Evolutionary conservation across 805 yeast genomes (phyloP).

Genomic region (Candida gorgasii): DNA sequence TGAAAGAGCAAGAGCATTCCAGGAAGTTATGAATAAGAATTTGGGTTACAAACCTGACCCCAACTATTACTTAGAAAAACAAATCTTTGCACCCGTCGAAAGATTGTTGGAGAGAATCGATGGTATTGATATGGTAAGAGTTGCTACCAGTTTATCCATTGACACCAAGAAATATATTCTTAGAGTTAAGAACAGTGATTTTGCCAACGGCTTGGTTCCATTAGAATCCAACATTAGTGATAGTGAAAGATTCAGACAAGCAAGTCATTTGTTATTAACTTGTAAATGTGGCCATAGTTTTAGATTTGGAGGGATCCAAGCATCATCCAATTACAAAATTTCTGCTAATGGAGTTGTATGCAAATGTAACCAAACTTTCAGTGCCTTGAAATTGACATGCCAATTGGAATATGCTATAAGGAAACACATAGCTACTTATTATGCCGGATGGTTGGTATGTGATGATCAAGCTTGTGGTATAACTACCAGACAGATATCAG

Average conservation of each 20-base stretch:
- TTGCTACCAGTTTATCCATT: conserved; percentile 76
- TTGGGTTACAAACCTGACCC: conserved; percentile 67
- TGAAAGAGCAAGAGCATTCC: conserved; percentile 80
- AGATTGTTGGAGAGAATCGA: conserved; percentile 82
- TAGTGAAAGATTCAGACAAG: conserved; percentile 73
- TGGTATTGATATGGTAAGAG: conserved; percentile 77
- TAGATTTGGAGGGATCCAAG: conserved; percentile 72
- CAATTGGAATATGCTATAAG: conserved; percentile 79
- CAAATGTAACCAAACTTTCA: conserved; percentile 55
- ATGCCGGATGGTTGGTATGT: conserved; percentile 84
- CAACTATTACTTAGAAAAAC: conserved; percentile 79
- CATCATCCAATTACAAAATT: conserved; percentile 60
- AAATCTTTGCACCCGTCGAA: conserved; percentile 86
- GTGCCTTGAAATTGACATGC: conserved; percentile 56
- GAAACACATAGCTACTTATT: conserved; percentile 68
- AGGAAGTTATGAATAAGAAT: conserved; percentile 61
- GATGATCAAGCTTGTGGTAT: conserved; percentile 82
- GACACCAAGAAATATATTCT: conserved; percentile 64
- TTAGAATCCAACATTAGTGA: conserved; percentile 81
- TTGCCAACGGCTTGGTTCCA: conserved; percentile 52
- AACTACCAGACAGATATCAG: conserved; percentile 81
- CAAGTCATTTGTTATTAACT: conserved; percentile 52
- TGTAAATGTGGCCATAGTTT: conserved; percentile 67
- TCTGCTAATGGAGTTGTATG: conserved; percentile 74
- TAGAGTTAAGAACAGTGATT: conserved; percentile 40